phyloP scores from a whole-genome alignment of 139 green algal species.

The Chlamydomonas schloesseri region DNA sequence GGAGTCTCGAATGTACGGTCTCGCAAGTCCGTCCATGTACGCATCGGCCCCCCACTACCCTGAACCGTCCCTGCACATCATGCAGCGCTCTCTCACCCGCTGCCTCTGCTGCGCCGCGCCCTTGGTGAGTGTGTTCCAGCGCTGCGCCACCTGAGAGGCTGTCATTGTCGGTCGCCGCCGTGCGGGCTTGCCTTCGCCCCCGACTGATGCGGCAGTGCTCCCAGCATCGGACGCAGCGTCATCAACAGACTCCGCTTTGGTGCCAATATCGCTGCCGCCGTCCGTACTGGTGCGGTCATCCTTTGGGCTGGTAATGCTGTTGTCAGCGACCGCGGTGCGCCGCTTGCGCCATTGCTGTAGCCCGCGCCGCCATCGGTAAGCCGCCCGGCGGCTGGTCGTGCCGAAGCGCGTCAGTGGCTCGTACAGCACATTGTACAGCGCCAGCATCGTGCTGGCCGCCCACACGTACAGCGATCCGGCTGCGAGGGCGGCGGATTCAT shows the following conservation, averaged over 20 bases:
- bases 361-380: neutral
- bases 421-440: neutral
- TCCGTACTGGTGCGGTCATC: too few species aligned
- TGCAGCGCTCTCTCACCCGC: too few species aligned
- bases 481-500: neutral
- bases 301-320: too few species aligned
- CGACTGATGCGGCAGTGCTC: neutral
- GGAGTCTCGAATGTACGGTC: too few species aligned
- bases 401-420: neutral
- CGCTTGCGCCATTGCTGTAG: neutral
- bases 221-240: neutral
- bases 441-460: neutral
- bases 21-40: too few species aligned
- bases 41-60: too few species aligned
- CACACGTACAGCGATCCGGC: neutral
- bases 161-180: neutral
- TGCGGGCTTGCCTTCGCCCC: too few species aligned
- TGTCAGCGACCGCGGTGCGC: neutral
- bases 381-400: too few species aligned
- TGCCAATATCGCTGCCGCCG: neutral
- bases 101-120: too few species aligned
- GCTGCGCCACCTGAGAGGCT: neutral
- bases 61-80: neutral
- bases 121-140: neutral
- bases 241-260: neutral